Base-by-base conservation (phyloP, 352 stramenopile genomes). In the Pythium periplocum region DNA sequence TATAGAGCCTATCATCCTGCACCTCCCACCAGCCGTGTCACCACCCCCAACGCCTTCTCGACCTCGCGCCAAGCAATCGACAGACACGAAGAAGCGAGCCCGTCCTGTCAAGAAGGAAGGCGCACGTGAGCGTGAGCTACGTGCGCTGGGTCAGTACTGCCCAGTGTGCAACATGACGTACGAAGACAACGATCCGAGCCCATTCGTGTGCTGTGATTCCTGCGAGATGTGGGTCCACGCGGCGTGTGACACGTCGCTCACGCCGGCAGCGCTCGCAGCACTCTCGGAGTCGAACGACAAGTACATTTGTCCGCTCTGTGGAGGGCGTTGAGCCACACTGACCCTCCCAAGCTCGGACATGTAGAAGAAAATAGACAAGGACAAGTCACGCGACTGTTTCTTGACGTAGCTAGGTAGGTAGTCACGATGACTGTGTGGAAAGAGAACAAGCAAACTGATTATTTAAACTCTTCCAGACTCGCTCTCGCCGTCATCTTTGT, bases 191-290 rank as follows among this genome's bases (percentile, higher is more conserved):
- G 84, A 95, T 57, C 71, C 73, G 46, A 90, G 71, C 57, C 86
- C 72, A 37, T 95, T 95, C 57, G 80, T 95, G 30, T 95, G 84
- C 73, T 95, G 84, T 64, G 84, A 95, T 59, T 88, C 82, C 47
- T 95, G 84, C 48, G 84, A 95, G 56, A 87, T 93, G 63, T 95
- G 84, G 84, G 76, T 95, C 12, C 84, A 95, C 62, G 77, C 68
- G 3, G 69, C 68, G 5, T 95, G 84, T 59, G 84, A 95, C 53
- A 41, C 71, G 31, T 74, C 64, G 54, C 66, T 95, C 26, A 84
- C 75, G 26, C 62, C 81, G 68, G 88, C 83, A 62, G 78, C 77
- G 36, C 35, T 94, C 36, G 73, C 78, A 35, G 57, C 71, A 26
- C 79, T 94, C 46, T 56, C 69, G 17, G 74, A 87, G 17, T 78